phyloP scores from a whole-genome alignment of 192 early-diverging fungal species.

The Rhizophagus clarus region DNA sequence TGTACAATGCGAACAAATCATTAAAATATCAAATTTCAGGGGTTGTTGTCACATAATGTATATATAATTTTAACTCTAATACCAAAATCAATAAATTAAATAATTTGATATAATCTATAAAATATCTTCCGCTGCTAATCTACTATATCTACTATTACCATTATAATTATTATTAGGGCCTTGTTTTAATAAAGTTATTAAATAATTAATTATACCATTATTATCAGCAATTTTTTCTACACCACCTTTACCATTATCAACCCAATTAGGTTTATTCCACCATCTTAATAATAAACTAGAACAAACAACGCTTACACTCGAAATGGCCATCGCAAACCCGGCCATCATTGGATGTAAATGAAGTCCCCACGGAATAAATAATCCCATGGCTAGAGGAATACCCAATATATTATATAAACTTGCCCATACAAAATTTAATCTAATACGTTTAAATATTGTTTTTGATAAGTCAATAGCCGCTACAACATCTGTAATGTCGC shows the following conservation, averaged over 20 bases:
- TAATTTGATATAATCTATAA: not conserved
- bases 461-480: constrained; percentile 83
- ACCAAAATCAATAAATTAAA: no score
- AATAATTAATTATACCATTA: not conserved
- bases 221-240: not conserved
- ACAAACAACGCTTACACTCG: constrained; percentile 89
- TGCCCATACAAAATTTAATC: constrained; percentile 89
- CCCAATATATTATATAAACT: constrained; percentile 88
- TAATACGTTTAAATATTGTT: constrained; percentile 84
- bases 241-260: constrained; percentile 28
- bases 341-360: constrained; percentile 91
- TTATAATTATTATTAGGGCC: not conserved
- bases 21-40: no score
- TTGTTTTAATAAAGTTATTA: not conserved
- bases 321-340: constrained; percentile 93
- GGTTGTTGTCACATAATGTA: no score
- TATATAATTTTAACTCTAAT: no score
- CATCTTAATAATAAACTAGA: constrained; percentile 83
- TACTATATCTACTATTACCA: not conserved
- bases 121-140: not conserved
- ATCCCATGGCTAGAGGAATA: constrained; percentile 93
- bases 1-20: no score
- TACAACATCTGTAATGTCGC: constrained; percentile 86
- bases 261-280: constrained; percentile 53
- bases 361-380: constrained; percentile 85